Conservation (phyloP, 345 rosid species). For the Syzygium jambos region DNA sequence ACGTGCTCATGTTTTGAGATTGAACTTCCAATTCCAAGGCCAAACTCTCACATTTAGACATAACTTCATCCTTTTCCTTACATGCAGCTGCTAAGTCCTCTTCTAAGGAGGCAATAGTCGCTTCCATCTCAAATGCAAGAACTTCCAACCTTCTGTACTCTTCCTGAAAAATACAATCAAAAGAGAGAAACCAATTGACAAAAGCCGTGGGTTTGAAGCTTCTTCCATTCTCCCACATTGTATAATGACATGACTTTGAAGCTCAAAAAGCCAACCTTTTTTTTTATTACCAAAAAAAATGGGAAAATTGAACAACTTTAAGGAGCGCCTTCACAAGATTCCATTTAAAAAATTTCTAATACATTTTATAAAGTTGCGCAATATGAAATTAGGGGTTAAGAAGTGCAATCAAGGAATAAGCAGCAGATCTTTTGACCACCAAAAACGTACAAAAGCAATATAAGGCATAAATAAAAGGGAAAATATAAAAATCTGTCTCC, state of each 20-base stretch:
- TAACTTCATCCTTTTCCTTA: slow-evolving; percentile 47
- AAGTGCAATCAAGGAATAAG: background rate
- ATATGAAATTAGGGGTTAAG: background rate
- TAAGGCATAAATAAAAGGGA: background rate
- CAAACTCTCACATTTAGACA: slow-evolving; percentile 37
- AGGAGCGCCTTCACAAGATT: background rate
- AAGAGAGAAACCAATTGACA: background rate
- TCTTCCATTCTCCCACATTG: background rate
- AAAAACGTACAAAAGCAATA: background rate
- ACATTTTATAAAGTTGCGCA: background rate
- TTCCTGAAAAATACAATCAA: slow-evolving; percentile 34
- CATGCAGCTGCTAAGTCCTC: slow-evolving; percentile 51
- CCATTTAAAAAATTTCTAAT: background rate
- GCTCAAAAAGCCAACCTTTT: background rate
- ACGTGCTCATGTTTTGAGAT: slow-evolving; percentile 30
- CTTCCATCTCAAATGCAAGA: slow-evolving; percentile 90
- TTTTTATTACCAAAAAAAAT: background rate
- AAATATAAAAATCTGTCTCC: background rate
- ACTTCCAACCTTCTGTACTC: slow-evolving; percentile 67
- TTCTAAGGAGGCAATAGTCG: slow-evolving; percentile 77
- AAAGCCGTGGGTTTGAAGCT: background rate
- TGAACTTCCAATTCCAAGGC: slow-evolving; percentile 43
- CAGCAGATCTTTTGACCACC: background rate
- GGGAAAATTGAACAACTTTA: background rate
- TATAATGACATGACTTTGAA: background rate